phyloP scores from a whole-genome alignment of 495 filamentous ascomycete species.

The Xylaria flabelliformis region DNA sequence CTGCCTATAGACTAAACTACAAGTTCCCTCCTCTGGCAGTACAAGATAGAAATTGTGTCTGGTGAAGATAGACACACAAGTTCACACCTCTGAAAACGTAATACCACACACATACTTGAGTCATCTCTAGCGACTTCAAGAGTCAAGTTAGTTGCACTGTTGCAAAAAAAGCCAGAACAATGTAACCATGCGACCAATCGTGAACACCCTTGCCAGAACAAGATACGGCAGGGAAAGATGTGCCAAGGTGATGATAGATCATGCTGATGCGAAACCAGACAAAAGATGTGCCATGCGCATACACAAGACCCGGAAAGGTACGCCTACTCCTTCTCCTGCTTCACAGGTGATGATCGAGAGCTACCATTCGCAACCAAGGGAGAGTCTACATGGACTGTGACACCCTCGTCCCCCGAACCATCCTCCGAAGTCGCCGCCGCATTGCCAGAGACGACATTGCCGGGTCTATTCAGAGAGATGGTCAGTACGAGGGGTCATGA shows the following conservation, averaged over 20 bases:
- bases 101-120: slow-evolving; percentile 35
- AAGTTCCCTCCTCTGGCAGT: slow-evolving; percentile 31
- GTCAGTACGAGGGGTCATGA: slow-evolving; percentile 14
- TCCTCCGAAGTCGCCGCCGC: slow-evolving; percentile 48
- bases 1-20: slow-evolving; percentile 34
- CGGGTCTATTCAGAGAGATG: slow-evolving; percentile 23
- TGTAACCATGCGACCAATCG: slow-evolving; percentile 30
- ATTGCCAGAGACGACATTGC: slow-evolving; percentile 27
- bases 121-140: slow-evolving; percentile 33
- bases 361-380: slow-evolving; percentile 57
- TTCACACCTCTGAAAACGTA: slow-evolving; percentile 33
- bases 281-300: slow-evolving; percentile 29
- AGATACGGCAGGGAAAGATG: slow-evolving; percentile 30
- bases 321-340: slow-evolving; percentile 48
- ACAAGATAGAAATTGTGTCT: slow-evolving; percentile 37
- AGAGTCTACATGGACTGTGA: slow-evolving; percentile 58
- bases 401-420: slow-evolving; percentile 52
- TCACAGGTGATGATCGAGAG: slow-evolving; percentile 57
- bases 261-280: slow-evolving; percentile 29
- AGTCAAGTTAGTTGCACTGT: slow-evolving; percentile 31
- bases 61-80: slow-evolving; percentile 34
- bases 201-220: slow-evolving; percentile 30
- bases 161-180: slow-evolving; percentile 33
- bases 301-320: slow-evolving; percentile 24
- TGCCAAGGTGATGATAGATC: slow-evolving; percentile 31